Base-by-base conservation (phyloP, 805 yeast genomes). In the Saturnispora dispora region DNA sequence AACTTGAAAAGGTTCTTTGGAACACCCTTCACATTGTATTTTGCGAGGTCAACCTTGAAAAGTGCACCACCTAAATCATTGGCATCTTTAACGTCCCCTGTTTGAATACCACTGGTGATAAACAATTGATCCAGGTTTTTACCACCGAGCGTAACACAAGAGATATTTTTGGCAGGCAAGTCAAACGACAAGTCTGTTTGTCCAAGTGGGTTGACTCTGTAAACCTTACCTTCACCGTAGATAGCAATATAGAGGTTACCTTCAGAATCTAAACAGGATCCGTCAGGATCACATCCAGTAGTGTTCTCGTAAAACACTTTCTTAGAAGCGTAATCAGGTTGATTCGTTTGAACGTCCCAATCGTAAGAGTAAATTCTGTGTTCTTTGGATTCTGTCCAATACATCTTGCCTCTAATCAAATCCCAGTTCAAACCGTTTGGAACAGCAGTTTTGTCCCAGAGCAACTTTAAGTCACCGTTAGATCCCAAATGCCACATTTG, bases 391-490 rank as follows among this genome's bases (percentile, higher is more conserved):
- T 81, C 82, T 2, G 83, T 78, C 67, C 79, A 74, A 55, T 72
- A 80, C 62, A 78, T 60, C 18, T 64, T 58, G 27, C 70, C 71
- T 3, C 66, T 66, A 7, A 65, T 58, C 6, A 48, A 17, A 48
- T 55, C 58, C 80, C 83, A 84, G 44, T 76, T 81, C 51, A 83
- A 68, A 8, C 96, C 95, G 63, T 89, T 89, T 17, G 96, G 81
- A 48, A 84, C 82, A 15, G 64, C 64, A 45, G 78, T 66, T 20
- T 68, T 63, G 13, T 37, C 27, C 51, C 71, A 64, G 2, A 75
- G 60, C 1, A 66, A 57, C 2, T 61, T 57, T 5, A 61, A 62
- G 9, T 65, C 63, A 15, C 59, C 55, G 15, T 71, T 59, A 11
- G 36, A 20, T 39, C 70, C 67, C 48, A 73, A 68, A 41, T 73